A percentile compares a stretch with the other conserved stretches of the same genome.
Conservation (phyloP, 2,329 filamentous ascomycete genomes). For the Sodiomyces alkalinus region DNA sequence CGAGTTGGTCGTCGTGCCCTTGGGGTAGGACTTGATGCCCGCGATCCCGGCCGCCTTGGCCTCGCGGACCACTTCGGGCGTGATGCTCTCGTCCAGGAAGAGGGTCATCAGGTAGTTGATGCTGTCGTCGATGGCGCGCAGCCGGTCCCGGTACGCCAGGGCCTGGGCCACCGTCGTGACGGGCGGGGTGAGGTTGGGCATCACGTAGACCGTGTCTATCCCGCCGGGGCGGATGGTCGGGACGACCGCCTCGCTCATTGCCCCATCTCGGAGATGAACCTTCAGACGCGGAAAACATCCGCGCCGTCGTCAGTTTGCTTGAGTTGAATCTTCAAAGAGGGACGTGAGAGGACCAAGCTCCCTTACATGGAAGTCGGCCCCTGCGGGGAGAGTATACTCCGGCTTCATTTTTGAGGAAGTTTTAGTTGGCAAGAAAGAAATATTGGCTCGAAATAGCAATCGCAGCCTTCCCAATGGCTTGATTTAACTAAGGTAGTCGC, state of each 20-base stretch:
- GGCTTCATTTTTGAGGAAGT: slow-evolving; percentile 1
- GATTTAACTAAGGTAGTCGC: too few species aligned
- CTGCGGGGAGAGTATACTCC: slow-evolving; percentile 1
- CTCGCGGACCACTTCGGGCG: slow-evolving; percentile 53
- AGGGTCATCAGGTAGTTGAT: slow-evolving; percentile 63
- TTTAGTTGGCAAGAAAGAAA: too few species aligned
- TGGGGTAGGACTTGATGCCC: slow-evolving; percentile 41
- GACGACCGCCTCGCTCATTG: slow-evolving; percentile 42
- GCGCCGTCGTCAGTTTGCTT: too few species aligned
- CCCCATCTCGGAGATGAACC: slow-evolving; percentile 55
- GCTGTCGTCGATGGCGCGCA: slow-evolving; percentile 43
- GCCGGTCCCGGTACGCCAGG: slow-evolving; percentile 47
- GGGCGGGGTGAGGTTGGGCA: slow-evolving; percentile 51
- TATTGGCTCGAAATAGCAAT: too few species aligned
- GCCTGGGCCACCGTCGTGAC: slow-evolving; percentile 46
- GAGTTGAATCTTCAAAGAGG: too few species aligned
- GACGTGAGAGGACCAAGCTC: too few species aligned
- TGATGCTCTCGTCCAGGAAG: slow-evolving; percentile 48
- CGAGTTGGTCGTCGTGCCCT: slow-evolving; percentile 50
- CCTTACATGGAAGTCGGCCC: slow-evolving; percentile 1
- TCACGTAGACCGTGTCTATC: slow-evolving; percentile 47
- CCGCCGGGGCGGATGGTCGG: slow-evolving; percentile 42
- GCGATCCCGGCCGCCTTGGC: slow-evolving; percentile 57
- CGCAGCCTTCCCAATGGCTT: too few species aligned
- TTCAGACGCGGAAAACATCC: too few species aligned